These are phyloP conservation scores for Cunninghamia lanceolata DNA, from an alignment of 75 land plant genomes.

Conservation along the genomic window DNA sequence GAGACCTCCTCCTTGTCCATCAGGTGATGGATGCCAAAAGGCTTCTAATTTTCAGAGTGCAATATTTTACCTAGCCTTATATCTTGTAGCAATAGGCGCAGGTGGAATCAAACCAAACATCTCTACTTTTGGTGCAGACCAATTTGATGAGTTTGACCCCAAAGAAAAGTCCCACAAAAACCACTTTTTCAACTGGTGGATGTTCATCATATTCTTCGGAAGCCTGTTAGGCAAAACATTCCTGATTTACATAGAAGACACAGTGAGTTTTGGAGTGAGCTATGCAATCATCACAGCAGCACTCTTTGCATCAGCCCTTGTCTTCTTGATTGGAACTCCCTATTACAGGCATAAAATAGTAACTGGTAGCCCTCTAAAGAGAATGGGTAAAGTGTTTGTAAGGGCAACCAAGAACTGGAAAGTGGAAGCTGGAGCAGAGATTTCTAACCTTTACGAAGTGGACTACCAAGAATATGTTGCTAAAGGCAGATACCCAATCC, in stretches of 20 bases:
- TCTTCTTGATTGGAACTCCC: conserved; percentile 67
- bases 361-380: conserved; percentile 64
- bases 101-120: conserved; percentile 98
- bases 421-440: conserved; percentile 26
- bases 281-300: conserved; percentile 31
- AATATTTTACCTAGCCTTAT: conserved; percentile 42
- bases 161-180: conserved; percentile 52
- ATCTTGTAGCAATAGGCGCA: conserved; percentile 81
- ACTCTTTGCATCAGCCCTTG: conserved; percentile 39
- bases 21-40: conserved; percentile 38
- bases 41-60: conserved; percentile 54
- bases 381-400: conserved; percentile 59
- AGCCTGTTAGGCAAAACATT: conserved; percentile 22
- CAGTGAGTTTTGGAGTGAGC: conserved; percentile 18
- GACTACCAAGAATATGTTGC: background rate
- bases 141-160: conserved; percentile 55
- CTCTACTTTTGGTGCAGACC: conserved; percentile 92
- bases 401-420: conserved; percentile 47
- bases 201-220: conserved; percentile 64
- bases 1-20: conserved; percentile 50
- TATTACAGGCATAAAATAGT: conserved; percentile 63
- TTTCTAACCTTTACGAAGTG: conserved; percentile 51
- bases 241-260: conserved; percentile 30
- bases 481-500: background rate
- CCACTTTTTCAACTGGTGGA: conserved; percentile 88